Evolutionary conservation across 805 yeast species (phyloP).

Genomic region (Hanseniaspora lindneri): DNA sequence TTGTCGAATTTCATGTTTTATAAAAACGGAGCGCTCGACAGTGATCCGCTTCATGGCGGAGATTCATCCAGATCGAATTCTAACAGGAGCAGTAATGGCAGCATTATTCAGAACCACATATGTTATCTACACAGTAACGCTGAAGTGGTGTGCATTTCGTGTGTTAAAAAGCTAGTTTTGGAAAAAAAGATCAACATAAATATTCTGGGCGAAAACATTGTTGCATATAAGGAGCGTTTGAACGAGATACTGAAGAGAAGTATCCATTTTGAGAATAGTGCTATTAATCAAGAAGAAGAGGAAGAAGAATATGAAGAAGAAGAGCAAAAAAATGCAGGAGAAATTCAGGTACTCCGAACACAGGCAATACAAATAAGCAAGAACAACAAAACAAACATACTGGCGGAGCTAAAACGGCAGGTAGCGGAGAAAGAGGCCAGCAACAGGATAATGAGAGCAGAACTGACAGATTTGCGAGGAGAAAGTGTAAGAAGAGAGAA

Average conservation of each 20-base stretch:
- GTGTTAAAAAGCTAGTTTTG: constrained; percentile 11
- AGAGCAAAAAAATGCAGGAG: neutral
- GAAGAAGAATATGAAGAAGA: neutral
- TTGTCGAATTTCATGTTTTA: no score
- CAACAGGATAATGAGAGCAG: neutral
- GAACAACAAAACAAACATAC: neutral
- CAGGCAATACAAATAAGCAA: constrained; percentile 10
- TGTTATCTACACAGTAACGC: constrained; percentile 10
- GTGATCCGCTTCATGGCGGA: neutral
- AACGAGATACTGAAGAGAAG: neutral
- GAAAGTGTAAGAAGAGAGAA: no score
- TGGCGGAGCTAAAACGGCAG: neutral
- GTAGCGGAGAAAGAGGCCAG: neutral
- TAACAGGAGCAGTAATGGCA: neutral
- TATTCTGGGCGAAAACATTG: constrained; percentile 1
- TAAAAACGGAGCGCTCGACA: neutral
- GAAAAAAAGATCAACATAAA: constrained; percentile 9
- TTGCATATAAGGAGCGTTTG: neutral
- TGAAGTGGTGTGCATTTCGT: constrained; percentile 5
- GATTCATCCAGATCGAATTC: neutral
- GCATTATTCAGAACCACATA: neutral
- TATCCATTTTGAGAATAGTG: neutral
- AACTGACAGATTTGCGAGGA: no score
- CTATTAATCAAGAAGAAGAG: neutral
- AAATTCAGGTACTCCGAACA: constrained; percentile 6